These are phyloP conservation scores for Huntiella savannae DNA, from an alignment of 2,329 filamentous ascomycete genomes.

Conservation along the genomic window DNA sequence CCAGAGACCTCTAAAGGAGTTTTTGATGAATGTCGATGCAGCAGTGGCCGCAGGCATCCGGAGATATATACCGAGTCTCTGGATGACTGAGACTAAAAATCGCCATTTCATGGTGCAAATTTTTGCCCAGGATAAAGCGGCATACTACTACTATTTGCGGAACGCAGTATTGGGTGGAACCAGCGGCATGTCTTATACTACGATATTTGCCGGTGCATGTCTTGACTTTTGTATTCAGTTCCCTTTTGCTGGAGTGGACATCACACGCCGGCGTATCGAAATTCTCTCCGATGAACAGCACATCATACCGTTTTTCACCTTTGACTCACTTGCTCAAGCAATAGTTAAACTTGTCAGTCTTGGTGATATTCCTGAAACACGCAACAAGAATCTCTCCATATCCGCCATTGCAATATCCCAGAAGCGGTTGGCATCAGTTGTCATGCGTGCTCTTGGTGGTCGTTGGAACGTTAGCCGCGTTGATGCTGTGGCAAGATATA, in stretches of 20 bases:
- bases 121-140: neutral
- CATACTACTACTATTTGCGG: constrained; percentile 4
- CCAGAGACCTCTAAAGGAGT: neutral
- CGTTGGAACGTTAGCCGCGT: neutral
- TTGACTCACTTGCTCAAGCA: neutral
- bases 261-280: neutral
- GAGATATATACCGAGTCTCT: neutral
- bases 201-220: neutral
- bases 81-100: neutral
- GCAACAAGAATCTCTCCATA: neutral
- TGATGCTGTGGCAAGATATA: neutral
- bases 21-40: neutral
- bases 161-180: neutral
- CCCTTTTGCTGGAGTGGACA: neutral
- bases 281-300: neutral
- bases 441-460: constrained; percentile 1
- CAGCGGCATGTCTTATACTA: neutral
- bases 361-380: neutral
- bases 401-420: constrained; percentile 2
- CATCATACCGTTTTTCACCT: neutral
- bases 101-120: neutral
- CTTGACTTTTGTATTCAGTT: neutral
- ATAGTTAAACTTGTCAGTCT: neutral
- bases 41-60: constrained; percentile 2
- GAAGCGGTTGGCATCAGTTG: neutral